A percentile compares a stretch with the other conserved stretches of the same genome.
phyloP scores from a whole-genome alignment of 2,329 filamentous ascomycete species.

The Pseudogymnoascus sp. region DNA sequence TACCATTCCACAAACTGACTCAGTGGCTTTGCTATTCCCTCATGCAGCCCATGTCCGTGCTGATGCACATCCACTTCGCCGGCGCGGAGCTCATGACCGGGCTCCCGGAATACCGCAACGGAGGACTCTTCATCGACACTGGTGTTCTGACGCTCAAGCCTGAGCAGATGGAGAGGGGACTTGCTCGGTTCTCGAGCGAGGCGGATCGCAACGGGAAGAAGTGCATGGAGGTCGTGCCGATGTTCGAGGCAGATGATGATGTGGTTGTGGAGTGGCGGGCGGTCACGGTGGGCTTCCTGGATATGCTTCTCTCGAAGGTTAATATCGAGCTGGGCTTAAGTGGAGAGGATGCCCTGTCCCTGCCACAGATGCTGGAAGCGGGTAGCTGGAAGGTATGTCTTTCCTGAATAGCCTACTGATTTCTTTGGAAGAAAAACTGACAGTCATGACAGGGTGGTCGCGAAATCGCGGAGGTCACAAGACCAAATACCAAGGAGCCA shows the following conservation, averaged over 20 bases:
- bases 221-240: slow-evolving; percentile 64
- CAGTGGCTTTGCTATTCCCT: slow-evolving; percentile 94
- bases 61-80: slow-evolving; percentile 73
- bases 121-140: slow-evolving; percentile 77
- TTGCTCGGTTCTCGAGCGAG: slow-evolving; percentile 62
- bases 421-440: slow-evolving; percentile 10
- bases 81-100: slow-evolving; percentile 78
- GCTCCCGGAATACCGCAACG: slow-evolving; percentile 86
- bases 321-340: slow-evolving; percentile 59
- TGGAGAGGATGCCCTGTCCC: slow-evolving; percentile 60
- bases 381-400: slow-evolving; percentile 88
- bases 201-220: slow-evolving; percentile 63
- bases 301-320: slow-evolving; percentile 61
- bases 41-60: slow-evolving; percentile 79
- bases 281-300: slow-evolving; percentile 65
- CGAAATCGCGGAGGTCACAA: slow-evolving; percentile 89
- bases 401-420: not conserved
- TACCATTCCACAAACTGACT: slow-evolving; percentile 89
- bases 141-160: slow-evolving; percentile 71
- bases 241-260: slow-evolving; percentile 66
- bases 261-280: slow-evolving; percentile 76
- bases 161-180: slow-evolving; percentile 59
- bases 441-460: slow-evolving; percentile 60
- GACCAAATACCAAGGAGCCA: slow-evolving; percentile 92
- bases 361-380: slow-evolving; percentile 88